Conservation (phyloP, 2,329 filamentous ascomycete species). For the Sordariomycetes sp. region DNA sequence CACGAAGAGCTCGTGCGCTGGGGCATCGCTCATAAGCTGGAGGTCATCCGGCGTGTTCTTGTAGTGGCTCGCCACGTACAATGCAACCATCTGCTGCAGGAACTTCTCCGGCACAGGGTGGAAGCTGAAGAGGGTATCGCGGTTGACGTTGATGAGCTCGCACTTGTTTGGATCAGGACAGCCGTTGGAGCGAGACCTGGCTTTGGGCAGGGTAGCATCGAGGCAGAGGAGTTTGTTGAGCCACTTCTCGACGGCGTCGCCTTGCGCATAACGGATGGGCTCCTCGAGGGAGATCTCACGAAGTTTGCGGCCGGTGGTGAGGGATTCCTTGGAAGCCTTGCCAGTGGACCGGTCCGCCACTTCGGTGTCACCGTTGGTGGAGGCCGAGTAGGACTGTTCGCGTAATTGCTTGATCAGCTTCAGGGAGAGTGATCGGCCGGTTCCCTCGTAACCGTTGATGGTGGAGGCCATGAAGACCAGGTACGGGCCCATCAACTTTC, state of each 20-base stretch:
- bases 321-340: conserved; percentile 54
- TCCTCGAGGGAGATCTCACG: conserved; percentile 89
- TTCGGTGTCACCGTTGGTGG: conserved; percentile 49
- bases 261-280: conserved; percentile 87
- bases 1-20: conserved; percentile 92
- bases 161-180: conserved; percentile 88
- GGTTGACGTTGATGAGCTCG: conserved; percentile 87
- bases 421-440: conserved; percentile 84
- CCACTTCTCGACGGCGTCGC: conserved; percentile 92
- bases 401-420: conserved; percentile 96
- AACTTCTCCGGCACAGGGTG: conserved; percentile 96
- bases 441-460: conserved; percentile 98
- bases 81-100: conserved; percentile 93
- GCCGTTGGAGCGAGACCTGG: conserved; percentile 62
- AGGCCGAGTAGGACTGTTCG: conserved; percentile 69
- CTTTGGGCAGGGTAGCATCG: conserved; percentile 79
- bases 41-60: conserved; percentile 97
- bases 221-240: conserved; percentile 89
- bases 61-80: conserved; percentile 96
- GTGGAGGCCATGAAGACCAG: conserved; percentile 99
- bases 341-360: conserved; percentile 74
- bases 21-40: conserved; percentile 97
- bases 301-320: conserved; percentile 64
- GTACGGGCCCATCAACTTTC: conserved; percentile 93
- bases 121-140: conserved; percentile 96